Evolutionary conservation across 2,329 filamentous ascomycete species (phyloP), one percentile per base, ranked within the genome.

Genomic region (Drechslerella coelobrocha): DNA sequence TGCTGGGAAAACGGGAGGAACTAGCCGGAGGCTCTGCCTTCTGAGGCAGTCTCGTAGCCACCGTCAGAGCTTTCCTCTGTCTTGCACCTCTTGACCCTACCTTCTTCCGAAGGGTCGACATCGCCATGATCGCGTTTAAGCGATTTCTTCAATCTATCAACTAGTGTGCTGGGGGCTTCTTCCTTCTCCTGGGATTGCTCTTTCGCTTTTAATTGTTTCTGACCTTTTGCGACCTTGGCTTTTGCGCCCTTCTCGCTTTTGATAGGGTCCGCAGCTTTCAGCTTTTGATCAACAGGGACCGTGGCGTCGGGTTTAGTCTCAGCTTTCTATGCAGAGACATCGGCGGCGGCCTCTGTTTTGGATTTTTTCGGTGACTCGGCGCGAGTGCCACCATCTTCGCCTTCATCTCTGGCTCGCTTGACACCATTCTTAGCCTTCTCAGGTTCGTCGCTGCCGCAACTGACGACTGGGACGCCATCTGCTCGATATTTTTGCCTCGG

Each of bases 391-490:
- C 17, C 50, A 2, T 23, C 50, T 4, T 53, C 50, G 17, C n/a
- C n/a, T n/a, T n/a, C n/a, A n/a, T 53, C 50, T 21, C 43, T 19
- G 26, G 50, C 26, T 14, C 50, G n/a, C 24, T 53, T 53, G 50
- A 37, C 24, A 9, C 50, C 29, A 24, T 5, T 53, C 17, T 29
- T 53, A 2, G 12, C 26, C 31, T 29, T 61, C 10, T 47, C 54
- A 3, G 45, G n/a, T 10, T 51, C 48, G 6, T 45, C 47, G 8
- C 21, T 37, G 12, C 9, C 14, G 27, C 37, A n/a, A 29, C 31
- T 48, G 39, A 72, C 26, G 9, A 72, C 19, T 2, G 68, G 68
- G 31, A 72, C 51, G 3, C 68, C 68, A 17, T 72, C 61, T 8
- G 59, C 51, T 7, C 61, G 54, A 24, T 57, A 37, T 17, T 52